Evolutionary conservation across 2,329 filamentous ascomycete genomes (phyloP), one percentile per base, ranked within the genome.

Genomic region (Pseudocercospora macadamiae): DNA sequence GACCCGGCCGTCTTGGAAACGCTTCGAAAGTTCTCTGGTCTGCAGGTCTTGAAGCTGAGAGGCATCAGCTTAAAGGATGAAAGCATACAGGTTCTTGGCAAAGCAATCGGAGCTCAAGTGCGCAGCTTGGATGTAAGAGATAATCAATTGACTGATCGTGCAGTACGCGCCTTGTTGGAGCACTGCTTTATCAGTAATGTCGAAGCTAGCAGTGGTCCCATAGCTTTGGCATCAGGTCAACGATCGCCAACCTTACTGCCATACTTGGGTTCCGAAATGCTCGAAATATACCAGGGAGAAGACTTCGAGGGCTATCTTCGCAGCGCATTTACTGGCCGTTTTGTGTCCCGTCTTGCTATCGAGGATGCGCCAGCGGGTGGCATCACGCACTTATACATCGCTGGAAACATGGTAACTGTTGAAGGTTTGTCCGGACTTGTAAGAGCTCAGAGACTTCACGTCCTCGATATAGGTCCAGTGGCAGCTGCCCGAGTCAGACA

Each of bases 361-460:
- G 83, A 86, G 64, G 79, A 84, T 62, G 74, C 81, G 1, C 77
- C 80, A 19, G 76, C 81, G 64, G 73, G 76, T 8, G 85, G 85
- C 2, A 79, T 86, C 34, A 86, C 84, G 0, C 84, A 87, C 71
- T 72, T 87, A 2, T 85, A 84, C 65, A 77, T 87, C 12, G 77
- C 83, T 3, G 78, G 79, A 6, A 87, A 87, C 57, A 65, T 73
- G 2, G 68, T 87, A 4, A 84, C 82, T 1, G 78, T 83, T 0
- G 82, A 85, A 67, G 83, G 83, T 0, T 72, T 83, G 4, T 81
- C 80, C 3, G 80, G 78, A 14, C 73, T 87, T 4, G 66, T 86
- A 9, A 73, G 78, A 49, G 82, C 82, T 6, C 75, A 73, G 53
- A 75, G 79, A 28, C 71, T 87, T 7, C 78, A 84, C 63, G 80